Evolutionary conservation across 192 early-diverging fungal genomes (phyloP), one percentile per base, ranked within the genome.

Genomic region (Podila clonocystis): DNA sequence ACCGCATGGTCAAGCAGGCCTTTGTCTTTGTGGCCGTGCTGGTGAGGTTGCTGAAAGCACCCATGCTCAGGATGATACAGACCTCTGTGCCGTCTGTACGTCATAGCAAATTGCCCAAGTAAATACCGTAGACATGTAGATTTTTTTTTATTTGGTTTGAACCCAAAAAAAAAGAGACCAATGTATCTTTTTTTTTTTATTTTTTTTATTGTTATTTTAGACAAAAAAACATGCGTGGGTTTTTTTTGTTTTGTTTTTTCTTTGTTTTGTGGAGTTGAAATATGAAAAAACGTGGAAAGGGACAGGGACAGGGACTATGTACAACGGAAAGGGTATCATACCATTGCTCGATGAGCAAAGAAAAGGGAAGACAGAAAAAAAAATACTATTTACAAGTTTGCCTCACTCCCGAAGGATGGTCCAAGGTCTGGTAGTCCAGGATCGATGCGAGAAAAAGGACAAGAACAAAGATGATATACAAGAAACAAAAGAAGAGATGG

Each of bases 11-110:
- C 31, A 72, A 72, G 50, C 75, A 72, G 55, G 75, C 75, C 3
- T 72, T 79, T 50, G 19, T 79, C 59, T 79, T 72, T 63, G 75
- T 79, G 58, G 70, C 70, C 20, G 58, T 72, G 36, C 70, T 79
- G 60, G 76, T 72, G 65, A 79, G 72, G 70, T 34, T 79, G 34
- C 49, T 79, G 31, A 72, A 68, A 52, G 62, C 65, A 6, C 76
- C 76, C 0, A 33, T 79, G 19, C 30, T 72, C 36, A 59, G 70
- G 19, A 29, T 62, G 22, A 45, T 79, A 8, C 65, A 72, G 11
- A 58, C 28, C 6, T 59, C 59, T 22, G 48, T 70, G 9, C 34
- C 34, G 34, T 36, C 34, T 57, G 17, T 26, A 26, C 38, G 64
- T 65, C 64, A 65, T 65, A 29, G 36, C 15, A 38, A 63, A 36